phyloP scores from a whole-genome alignment of 805 yeast genomes.

The Torulaspora gathmanii region DNA sequence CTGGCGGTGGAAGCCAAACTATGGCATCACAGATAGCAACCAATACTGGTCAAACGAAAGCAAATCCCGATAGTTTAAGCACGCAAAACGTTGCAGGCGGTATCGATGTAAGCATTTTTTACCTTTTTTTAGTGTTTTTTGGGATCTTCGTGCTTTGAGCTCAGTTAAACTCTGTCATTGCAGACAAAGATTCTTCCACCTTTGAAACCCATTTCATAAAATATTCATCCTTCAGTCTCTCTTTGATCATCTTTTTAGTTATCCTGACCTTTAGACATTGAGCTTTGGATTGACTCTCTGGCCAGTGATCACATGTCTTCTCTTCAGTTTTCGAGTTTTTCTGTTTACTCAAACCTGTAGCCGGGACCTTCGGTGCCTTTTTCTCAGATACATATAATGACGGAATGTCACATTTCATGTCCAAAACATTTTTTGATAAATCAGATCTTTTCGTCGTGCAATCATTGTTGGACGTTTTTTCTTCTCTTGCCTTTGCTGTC shows the following conservation, averaged over 20 bases:
- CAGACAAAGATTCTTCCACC: slow-evolving; percentile 9
- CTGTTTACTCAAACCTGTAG: not conserved
- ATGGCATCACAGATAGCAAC: not conserved
- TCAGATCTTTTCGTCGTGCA: not conserved
- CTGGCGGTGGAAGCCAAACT: not conserved
- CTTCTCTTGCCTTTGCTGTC: too few species aligned
- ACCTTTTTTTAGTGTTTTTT: not conserved
- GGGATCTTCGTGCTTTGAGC: not conserved
- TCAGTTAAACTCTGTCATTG: slow-evolving; percentile 1
- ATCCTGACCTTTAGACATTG: slow-evolving; percentile 10
- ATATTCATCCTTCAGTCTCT: slow-evolving; percentile 23
- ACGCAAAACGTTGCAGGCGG: slow-evolving; percentile 2
- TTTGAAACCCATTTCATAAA: slow-evolving; percentile 32
- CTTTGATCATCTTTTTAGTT: slow-evolving; percentile 19
- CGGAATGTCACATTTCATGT: not conserved
- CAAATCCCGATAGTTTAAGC: not conserved
- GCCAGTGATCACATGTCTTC: not conserved
- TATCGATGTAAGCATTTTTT: not conserved
- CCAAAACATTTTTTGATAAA: not conserved
- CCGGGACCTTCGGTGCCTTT: not conserved
- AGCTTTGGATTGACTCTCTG: not conserved
- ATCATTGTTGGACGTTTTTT: not conserved
- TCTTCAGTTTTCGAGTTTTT: not conserved
- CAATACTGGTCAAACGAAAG: not conserved
- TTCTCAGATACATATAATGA: not conserved